Conservation (phyloP, 2,329 filamentous ascomycete genomes). For the Curvularia lunata region DNA sequence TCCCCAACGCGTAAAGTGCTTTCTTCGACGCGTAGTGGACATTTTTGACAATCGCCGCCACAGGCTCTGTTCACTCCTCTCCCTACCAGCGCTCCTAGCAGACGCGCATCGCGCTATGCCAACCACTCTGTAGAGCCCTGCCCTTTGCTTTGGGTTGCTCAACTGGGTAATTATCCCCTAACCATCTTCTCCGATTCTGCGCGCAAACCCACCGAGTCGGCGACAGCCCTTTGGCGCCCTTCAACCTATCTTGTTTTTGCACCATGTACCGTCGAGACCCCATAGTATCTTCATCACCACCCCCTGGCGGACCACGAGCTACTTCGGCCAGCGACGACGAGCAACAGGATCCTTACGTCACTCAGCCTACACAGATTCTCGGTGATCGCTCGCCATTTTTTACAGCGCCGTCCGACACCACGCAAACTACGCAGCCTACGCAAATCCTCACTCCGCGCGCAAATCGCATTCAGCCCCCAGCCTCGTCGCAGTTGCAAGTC, state of each 20-base stretch:
- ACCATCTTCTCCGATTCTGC: slow-evolving; percentile 5
- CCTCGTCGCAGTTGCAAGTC: slow-evolving; percentile 70
- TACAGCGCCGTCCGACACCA: slow-evolving; percentile 49
- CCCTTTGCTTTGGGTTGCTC: slow-evolving; percentile 21
- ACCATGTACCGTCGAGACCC: slow-evolving; percentile 45
- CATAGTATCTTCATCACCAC: slow-evolving; percentile 44
- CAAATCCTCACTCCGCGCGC: slow-evolving; percentile 60
- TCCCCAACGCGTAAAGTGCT: slow-evolving; percentile 20
- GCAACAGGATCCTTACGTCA: slow-evolving; percentile 58
- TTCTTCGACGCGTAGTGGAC: slow-evolving; percentile 15
- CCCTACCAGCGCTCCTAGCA: slow-evolving; percentile 1
- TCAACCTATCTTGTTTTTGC: slow-evolving; percentile 5
- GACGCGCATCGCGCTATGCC: slow-evolving; percentile 13
- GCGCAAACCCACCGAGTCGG: slow-evolving; percentile 9
- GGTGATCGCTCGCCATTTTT: slow-evolving; percentile 39
- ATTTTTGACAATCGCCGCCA: slow-evolving; percentile 23
- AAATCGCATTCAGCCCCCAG: slow-evolving; percentile 34
- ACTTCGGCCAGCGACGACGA: slow-evolving; percentile 55
- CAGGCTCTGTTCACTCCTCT: slow-evolving; percentile 12
- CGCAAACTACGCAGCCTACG: slow-evolving; percentile 69
- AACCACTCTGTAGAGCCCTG: slow-evolving; percentile 20
- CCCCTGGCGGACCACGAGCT: slow-evolving; percentile 20
- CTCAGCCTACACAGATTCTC: slow-evolving; percentile 44
- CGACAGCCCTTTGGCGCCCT: background rate
- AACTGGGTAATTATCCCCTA: slow-evolving; percentile 4